These are phyloP conservation scores for Tuber borchii DNA, from an alignment of 495 filamentous ascomycete species.

Conservation along the genomic window DNA sequence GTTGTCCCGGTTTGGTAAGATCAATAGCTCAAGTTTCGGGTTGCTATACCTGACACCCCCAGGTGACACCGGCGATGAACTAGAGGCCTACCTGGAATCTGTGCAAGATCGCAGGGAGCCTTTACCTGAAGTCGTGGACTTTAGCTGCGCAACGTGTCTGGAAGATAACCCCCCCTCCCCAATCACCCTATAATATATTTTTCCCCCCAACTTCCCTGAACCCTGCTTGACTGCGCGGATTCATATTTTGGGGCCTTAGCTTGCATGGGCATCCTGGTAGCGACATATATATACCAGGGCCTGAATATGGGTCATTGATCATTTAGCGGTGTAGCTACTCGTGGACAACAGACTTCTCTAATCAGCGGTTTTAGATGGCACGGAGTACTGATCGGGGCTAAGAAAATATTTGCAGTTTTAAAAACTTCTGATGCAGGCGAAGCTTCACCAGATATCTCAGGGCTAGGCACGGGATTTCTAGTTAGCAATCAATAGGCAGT, in stretches of 20 bases:
- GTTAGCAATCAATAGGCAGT: neutral
- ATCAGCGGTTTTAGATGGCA: neutral
- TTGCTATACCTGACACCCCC: neutral
- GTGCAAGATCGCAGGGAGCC: neutral
- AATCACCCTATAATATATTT: neutral
- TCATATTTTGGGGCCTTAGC: neutral
- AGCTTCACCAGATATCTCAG: neutral
- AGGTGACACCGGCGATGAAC: neutral
- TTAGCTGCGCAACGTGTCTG: neutral
- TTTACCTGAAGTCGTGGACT: neutral
- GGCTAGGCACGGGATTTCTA: neutral
- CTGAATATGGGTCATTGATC: neutral
- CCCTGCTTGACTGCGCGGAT: neutral
- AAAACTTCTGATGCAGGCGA: neutral
- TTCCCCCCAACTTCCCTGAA: neutral
- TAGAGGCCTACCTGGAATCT: neutral
- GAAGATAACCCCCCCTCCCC: neutral
- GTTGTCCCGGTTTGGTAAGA: neutral
- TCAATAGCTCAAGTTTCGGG: neutral
- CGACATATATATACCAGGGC: neutral
- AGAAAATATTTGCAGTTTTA: neutral
- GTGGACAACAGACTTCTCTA: neutral
- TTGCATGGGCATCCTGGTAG: neutral
- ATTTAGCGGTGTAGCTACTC: neutral
- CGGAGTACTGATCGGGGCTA: neutral